Conservation (phyloP, 2,329 filamentous ascomycete species). For the Exophiala alcalophila region DNA sequence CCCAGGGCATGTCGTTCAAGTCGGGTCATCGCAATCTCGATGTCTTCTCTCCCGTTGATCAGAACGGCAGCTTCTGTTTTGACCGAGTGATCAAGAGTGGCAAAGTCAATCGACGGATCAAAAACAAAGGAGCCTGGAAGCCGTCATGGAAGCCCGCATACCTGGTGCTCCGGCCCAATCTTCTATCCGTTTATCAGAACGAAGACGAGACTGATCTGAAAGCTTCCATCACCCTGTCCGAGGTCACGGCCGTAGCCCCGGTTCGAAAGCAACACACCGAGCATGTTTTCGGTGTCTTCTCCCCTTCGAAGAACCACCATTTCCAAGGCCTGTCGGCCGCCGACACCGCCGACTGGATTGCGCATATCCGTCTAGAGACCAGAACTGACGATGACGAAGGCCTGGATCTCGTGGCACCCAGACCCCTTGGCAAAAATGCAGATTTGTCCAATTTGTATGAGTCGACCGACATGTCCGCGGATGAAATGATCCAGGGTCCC, state of each 20-base stretch:
- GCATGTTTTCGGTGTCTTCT: slow-evolving; percentile 89
- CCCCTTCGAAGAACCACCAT: slow-evolving; percentile 85
- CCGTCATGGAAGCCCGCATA: slow-evolving; percentile 89
- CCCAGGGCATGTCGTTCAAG: slow-evolving; percentile 31
- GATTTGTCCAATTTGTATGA: slow-evolving; percentile 36
- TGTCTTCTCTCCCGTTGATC: slow-evolving; percentile 79
- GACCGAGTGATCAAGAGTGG: slow-evolving; percentile 91
- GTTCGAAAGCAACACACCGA: slow-evolving; percentile 84
- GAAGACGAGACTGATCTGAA: slow-evolving; percentile 84
- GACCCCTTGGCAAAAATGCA: slow-evolving; percentile 30
- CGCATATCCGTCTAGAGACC: slow-evolving; percentile 73
- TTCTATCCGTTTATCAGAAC: slow-evolving; percentile 89
- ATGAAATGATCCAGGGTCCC: slow-evolving; percentile 35
- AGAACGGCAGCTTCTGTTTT: slow-evolving; percentile 94
- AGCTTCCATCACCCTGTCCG: slow-evolving; percentile 81
- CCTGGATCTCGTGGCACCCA: slow-evolving; percentile 58
- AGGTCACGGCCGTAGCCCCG: slow-evolving; percentile 84
- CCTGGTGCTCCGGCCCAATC: slow-evolving; percentile 84
- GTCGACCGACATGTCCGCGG: slow-evolving; percentile 43
- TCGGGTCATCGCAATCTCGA: slow-evolving; percentile 56
- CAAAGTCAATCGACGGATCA: slow-evolving; percentile 79
- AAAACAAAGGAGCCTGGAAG: slow-evolving; percentile 65
- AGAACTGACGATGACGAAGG: slow-evolving; percentile 86
- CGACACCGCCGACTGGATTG: slow-evolving; percentile 84
- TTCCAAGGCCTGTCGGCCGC: slow-evolving; percentile 71